A percentile compares a stretch with the other conserved stretches of the same genome.
Conservation (phyloP, 2,329 filamentous ascomycete species). For the Pseudocercospora pini-densiflorae region DNA sequence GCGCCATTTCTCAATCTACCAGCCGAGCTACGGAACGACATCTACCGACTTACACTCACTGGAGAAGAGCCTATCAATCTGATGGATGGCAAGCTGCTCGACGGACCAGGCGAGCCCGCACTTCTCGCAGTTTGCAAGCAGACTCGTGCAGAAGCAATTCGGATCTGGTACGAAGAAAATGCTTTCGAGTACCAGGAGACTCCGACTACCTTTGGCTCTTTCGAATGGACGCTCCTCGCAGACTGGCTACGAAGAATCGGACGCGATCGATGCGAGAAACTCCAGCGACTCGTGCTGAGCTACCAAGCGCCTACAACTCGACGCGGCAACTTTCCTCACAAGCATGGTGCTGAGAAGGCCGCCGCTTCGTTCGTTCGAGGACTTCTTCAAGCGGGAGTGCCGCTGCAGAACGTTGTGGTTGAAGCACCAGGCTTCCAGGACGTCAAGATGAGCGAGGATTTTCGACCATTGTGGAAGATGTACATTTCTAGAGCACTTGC, state of each 20-base stretch:
- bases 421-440: not conserved
- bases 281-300: not conserved
- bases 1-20: not conserved
- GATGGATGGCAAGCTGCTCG: not conserved
- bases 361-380: not conserved
- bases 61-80: not conserved
- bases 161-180: not conserved
- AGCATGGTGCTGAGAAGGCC: not conserved
- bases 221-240: not conserved
- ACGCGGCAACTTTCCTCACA: not conserved
- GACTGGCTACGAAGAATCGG: not conserved
- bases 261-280: not conserved
- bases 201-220: not conserved
- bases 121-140: not conserved
- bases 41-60: not conserved
- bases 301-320: not conserved
- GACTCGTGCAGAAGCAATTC: not conserved
- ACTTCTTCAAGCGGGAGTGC: not conserved
- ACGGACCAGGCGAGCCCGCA: not conserved
- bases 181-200: not conserved
- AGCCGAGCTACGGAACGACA: not conserved
- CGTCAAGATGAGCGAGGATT: too few relatives aligned
- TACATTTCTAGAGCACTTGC: too few relatives aligned
- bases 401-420: not conserved
- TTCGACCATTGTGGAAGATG: too few relatives aligned